Evolutionary conservation across 1,284 basidiomycete genomes (phyloP).

Genomic region (Cutaneotrichosporon sp.): DNA sequence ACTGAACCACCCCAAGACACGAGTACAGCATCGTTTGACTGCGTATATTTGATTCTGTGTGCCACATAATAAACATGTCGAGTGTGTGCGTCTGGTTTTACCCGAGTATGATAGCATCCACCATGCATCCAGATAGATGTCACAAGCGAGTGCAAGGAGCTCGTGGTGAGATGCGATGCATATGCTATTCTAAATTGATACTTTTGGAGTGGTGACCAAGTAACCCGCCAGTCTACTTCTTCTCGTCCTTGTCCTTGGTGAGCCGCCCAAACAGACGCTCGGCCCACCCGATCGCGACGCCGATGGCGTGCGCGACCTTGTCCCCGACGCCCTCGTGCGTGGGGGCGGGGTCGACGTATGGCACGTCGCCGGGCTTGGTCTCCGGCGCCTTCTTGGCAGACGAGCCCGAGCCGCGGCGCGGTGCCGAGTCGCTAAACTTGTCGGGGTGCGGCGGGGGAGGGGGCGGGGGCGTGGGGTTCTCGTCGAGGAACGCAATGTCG

Average conservation of each 20-base stretch:
- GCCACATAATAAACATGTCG: too few relatives aligned
- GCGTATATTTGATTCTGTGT: too few relatives aligned
- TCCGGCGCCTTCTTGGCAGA: background rate
- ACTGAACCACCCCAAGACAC: background rate
- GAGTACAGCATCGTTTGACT: too few relatives aligned
- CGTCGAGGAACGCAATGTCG: conserved; percentile 38
- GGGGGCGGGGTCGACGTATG: conserved; percentile 19
- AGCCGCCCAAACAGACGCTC: conserved; percentile 36
- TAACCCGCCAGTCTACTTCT: background rate
- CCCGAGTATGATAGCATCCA: too few relatives aligned
- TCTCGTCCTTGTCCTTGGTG: conserved; percentile 18
- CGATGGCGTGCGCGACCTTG: conserved; percentile 41
- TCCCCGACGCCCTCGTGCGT: conserved; percentile 26
- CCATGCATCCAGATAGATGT: too few relatives aligned
- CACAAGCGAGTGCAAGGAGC: too few relatives aligned
- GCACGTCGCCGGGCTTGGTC: background rate
- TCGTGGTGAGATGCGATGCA: background rate
- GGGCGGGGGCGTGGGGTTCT: conserved; percentile 10
- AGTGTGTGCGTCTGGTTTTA: too few relatives aligned
- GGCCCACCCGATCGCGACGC: conserved; percentile 43
- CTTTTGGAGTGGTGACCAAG: background rate
- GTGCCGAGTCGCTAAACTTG: conserved; percentile 7
- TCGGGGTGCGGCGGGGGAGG: conserved; percentile 18
- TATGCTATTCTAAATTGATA: background rate
- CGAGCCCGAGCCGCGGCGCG: background rate